Conservation (phyloP, 805 yeast species). For the Candida stauntonica region DNA sequence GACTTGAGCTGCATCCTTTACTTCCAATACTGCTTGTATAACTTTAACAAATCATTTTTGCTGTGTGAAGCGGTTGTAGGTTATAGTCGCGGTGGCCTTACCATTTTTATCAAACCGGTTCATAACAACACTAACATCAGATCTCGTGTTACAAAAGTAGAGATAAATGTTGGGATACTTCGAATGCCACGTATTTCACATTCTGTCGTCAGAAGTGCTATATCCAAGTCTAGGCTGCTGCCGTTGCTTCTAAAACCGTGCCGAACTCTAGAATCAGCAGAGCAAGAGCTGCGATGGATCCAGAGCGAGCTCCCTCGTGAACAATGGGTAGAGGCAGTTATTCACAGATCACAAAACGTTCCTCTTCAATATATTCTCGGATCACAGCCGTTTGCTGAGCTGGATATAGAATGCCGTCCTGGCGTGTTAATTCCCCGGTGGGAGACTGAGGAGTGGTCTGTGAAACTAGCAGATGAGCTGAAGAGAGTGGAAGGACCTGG, state of each 20-base stretch:
- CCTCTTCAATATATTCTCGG: conserved; percentile 88
- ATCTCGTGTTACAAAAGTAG: no score
- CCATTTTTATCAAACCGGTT: no score
- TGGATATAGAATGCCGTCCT: conserved; percentile 53
- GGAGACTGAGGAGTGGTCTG: conserved; percentile 93
- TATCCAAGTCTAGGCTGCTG: conserved; percentile 7
- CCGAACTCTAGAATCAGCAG: conserved; percentile 35
- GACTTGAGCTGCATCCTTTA: no score
- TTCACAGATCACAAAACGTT: conserved; percentile 43
- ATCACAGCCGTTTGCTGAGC: conserved; percentile 77
- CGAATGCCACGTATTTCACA: conserved; percentile 23
- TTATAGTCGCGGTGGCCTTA: no score
- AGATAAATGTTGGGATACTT: no score
- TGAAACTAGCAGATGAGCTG: conserved; percentile 32
- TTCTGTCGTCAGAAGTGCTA: conserved; percentile 9
- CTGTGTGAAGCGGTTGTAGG: no score
- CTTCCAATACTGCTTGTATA: no score
- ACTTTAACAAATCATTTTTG: no score
- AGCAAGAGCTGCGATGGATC: conserved; percentile 63
- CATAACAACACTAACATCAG: no score
- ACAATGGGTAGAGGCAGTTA: conserved; percentile 50
- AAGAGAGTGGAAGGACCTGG: conserved; percentile 6
- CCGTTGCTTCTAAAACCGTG: conserved; percentile 19
- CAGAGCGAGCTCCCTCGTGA: conserved; percentile 45
- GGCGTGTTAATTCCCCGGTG: conserved; percentile 86